Conservation (phyloP, 2,329 filamentous ascomycete species). For the Calonectria multiphialidica region DNA sequence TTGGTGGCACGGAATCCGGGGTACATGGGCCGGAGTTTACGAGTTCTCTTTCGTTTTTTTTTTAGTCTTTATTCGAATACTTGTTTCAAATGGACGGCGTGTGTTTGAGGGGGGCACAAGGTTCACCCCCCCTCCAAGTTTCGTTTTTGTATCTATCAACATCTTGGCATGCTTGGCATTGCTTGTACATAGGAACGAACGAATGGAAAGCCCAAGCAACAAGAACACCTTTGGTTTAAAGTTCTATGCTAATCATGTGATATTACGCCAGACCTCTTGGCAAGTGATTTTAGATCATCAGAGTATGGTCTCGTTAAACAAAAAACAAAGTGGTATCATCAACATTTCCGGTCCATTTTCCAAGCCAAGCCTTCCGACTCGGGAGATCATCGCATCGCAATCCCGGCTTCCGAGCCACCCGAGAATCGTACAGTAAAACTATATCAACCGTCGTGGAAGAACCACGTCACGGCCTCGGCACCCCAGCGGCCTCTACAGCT, state of each 20-base stretch:
- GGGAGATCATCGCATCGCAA: background rate
- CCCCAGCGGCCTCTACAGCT: constrained; percentile 33
- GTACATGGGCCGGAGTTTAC: constrained; percentile 43
- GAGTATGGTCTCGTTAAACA: background rate
- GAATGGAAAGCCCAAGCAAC: constrained; percentile 10
- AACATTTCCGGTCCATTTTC: constrained; percentile 11
- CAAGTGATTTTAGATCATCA: background rate
- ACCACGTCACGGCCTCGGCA: background rate
- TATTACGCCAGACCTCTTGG: background rate
- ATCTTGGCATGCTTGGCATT: constrained; percentile 14
- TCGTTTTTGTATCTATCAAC: constrained; percentile 21
- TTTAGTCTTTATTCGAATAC: constrained; percentile 5
- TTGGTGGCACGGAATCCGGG: constrained; percentile 32
- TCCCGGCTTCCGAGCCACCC: background rate
- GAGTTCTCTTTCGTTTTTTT: constrained; percentile 20
- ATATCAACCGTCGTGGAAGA: background rate
- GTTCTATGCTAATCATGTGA: constrained; percentile 9
- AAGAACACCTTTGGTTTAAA: background rate
- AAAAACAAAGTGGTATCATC: constrained; percentile 24
- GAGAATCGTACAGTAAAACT: background rate
- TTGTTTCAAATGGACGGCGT: background rate
- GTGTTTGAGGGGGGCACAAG: background rate
- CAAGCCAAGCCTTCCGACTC: background rate
- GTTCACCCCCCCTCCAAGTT: background rate
- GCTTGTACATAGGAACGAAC: constrained; percentile 25